Evolutionary conservation across 2,329 filamentous ascomycete species (phyloP), one percentile per base, ranked within the genome.

Genomic region (Akanthomyces muscarius): DNA sequence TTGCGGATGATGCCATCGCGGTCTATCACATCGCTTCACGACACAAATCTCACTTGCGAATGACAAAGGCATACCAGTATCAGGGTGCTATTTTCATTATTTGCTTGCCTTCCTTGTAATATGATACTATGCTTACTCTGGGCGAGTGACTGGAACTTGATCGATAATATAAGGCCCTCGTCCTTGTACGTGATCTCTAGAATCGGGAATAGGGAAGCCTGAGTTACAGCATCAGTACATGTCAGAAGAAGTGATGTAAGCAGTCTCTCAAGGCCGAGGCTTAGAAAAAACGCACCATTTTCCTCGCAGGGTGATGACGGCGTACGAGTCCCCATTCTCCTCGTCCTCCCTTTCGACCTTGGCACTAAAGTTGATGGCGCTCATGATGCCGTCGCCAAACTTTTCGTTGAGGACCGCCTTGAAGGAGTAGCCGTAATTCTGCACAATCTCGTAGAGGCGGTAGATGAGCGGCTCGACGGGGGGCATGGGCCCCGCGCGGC

Each of bases 321-420:
- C 53, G 16, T 55, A 55, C 53, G 8, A 8, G 23, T 55, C 38
- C 4, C 53, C 53, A 28, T 60, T 85, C 65, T 89, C 86, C 74
- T 97, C 94, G 1, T 88, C 87, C 83, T 98, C 94, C 84, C 96
- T 96, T 75, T 97, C 92, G 2, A 98, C 90, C 72, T 92, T 92
- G 0, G 92, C 96, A 59, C 87, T 90, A 75, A 97, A 97, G 18
- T 87, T 87, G 72, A 97, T 97, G 1, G 93, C 94, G 73, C 92
- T 96, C 94, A 98, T 97, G 72, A 98, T 98, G 1, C 94, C 94
- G 73, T 93, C 90, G 0, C 90, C 90, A 72, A 92, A 92, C 82
- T 97, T 97, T 83, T 98, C 94, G 69, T 98, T 97, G 75, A 97
- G 74, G 5, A 98, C 85, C 0, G 92, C 93, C 83, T 97, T 97